Evolutionary conservation across 768 basidiomycete species (phyloP).

Genomic region (Rhodotorula diobovata): DNA sequence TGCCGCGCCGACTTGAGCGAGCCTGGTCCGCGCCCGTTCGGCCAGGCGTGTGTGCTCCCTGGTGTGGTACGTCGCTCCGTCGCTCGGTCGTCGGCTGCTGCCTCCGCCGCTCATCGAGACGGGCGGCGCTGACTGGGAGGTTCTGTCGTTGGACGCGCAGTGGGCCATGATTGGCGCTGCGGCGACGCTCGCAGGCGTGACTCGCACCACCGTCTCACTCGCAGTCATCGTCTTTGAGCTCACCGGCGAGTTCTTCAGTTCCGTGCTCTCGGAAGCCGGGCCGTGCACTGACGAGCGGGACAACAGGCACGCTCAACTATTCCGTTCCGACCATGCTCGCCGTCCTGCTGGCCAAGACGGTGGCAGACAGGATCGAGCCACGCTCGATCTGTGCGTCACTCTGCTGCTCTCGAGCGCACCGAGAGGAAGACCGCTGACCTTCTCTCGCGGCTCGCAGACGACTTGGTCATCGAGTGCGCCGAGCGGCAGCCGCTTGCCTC

Average conservation of each 20-base stretch:
- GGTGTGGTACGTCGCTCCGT: slow-evolving; percentile 50
- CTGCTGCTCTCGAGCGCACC: too few species aligned
- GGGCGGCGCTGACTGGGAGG: background rate
- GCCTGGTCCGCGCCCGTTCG: slow-evolving; percentile 46
- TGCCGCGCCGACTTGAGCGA: slow-evolving; percentile 58
- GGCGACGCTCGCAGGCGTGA: slow-evolving; percentile 89
- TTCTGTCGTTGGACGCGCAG: background rate
- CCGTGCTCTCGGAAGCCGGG: background rate
- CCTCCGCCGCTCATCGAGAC: background rate
- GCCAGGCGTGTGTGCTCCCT: slow-evolving; percentile 65
- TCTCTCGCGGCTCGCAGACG: slow-evolving; percentile 44
- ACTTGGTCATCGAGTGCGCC: slow-evolving; percentile 77
- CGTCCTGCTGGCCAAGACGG: slow-evolving; percentile 81
- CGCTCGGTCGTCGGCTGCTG: background rate
- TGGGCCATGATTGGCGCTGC: slow-evolving; percentile 66
- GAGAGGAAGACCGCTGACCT: background rate
- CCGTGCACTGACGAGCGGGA: slow-evolving; percentile 20
- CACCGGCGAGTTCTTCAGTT: background rate
- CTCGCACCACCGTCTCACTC: slow-evolving; percentile 83
- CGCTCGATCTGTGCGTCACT: slow-evolving; percentile 71
- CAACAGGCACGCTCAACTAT: slow-evolving; percentile 88
- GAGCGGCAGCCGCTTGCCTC: slow-evolving; percentile 26
- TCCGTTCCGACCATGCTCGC: slow-evolving; percentile 79
- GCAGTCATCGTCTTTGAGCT: slow-evolving; percentile 91
- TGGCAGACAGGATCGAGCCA: slow-evolving; percentile 80